Percentiles rank a stretch among this genome's conserved stretches.
These are phyloP conservation scores for Talaromyces pinophilus DNA, from an alignment of 2,329 filamentous ascomycete species.

Conservation along the genomic window DNA sequence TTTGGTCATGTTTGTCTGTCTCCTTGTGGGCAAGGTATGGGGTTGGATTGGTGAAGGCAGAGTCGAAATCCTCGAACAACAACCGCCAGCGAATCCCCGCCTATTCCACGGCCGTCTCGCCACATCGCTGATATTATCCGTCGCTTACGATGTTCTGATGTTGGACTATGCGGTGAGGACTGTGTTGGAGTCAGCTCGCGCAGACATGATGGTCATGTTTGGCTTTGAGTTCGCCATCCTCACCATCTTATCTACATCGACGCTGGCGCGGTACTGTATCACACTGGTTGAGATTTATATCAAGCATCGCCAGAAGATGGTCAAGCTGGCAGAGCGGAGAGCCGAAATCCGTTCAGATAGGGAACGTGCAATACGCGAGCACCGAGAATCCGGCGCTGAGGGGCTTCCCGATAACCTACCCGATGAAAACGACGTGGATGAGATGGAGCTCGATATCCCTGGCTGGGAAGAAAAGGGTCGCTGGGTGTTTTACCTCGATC, in stretches of 20 bases:
- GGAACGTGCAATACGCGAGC: conserved; percentile 48
- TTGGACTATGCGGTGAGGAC: conserved; percentile 78
- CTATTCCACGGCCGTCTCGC: conserved; percentile 84
- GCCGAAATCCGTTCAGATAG: conserved; percentile 62
- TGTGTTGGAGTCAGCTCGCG: conserved; percentile 82
- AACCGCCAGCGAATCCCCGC: conserved; percentile 83
- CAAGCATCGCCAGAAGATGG: conserved; percentile 69
- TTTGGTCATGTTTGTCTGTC: conserved; percentile 89
- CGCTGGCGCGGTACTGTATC: conserved; percentile 73
- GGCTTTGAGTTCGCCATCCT: conserved; percentile 95
- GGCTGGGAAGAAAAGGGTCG: conserved; percentile 97
- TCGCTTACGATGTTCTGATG: conserved; percentile 77
- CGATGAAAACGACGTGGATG: conserved; percentile 75
- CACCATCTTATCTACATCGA: conserved; percentile 76
- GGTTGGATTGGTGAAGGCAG: conserved; percentile 96
- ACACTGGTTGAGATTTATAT: conserved; percentile 76
- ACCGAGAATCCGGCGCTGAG: conserved; percentile 40
- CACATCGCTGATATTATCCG: conserved; percentile 74
- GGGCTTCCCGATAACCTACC: conserved; percentile 52
- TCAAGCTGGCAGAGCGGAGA: conserved; percentile 67
- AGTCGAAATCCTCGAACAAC: conserved; percentile 92
- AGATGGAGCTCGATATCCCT: conserved; percentile 91
- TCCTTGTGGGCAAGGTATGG: conserved; percentile 95
- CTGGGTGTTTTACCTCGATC: conserved; percentile 84
- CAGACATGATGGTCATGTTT: conserved; percentile 99